Base-by-base conservation (phyloP, 345 rosid genomes). In the Litchi chinensis region DNA sequence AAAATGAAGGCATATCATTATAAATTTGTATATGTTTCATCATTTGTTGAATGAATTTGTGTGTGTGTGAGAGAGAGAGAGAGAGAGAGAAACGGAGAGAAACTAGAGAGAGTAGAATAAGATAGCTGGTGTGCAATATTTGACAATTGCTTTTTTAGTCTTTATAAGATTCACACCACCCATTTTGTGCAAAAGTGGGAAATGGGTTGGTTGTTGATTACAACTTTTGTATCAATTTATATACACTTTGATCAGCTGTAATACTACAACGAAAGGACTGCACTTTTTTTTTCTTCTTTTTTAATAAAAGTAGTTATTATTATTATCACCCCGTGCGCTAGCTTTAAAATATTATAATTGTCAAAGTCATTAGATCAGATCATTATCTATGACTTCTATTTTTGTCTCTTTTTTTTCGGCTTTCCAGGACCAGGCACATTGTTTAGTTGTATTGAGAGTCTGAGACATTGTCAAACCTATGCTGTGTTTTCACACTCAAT, bases 31-130 rank as follows among this genome's bases (percentile, higher is more conserved):
- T 56, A 65, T 75, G 76, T 32, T 46, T 66, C 73, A 81, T 82
- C 81, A 73, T 79, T 81, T 79, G 86, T 77, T 76, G 84, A 83
- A 80, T 76, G 77, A 80, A 65, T 59, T 44, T 66, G 80, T n/a
- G 50, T 37, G 54, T 32, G 37, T 32, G 32, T 0, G 32, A 28
- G 32, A 28, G 32, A 28, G 32, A 28, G 32, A 28, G 2, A 28
- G 56, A 48, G 18, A 66, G 54, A 48, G 70, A 26, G 28, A 26
- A n/a, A 65, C n/a, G 6, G 16, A 46, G 39, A 69, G 37, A 32
- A 39, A 2, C 37, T 32, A 32, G 37, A 48, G 71, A 44, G 71
- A 26, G 19, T 71, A 63, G 85, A 82, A 73, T 68, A 78, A 84
- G 81, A 37, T 70, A 67, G 72, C 13, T 50, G 79, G 79, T 59